Percentiles rank a stretch among this genome's conserved stretches.
phyloP scores from a whole-genome alignment of 257 asterid species.

The Rhazya stricta region DNA sequence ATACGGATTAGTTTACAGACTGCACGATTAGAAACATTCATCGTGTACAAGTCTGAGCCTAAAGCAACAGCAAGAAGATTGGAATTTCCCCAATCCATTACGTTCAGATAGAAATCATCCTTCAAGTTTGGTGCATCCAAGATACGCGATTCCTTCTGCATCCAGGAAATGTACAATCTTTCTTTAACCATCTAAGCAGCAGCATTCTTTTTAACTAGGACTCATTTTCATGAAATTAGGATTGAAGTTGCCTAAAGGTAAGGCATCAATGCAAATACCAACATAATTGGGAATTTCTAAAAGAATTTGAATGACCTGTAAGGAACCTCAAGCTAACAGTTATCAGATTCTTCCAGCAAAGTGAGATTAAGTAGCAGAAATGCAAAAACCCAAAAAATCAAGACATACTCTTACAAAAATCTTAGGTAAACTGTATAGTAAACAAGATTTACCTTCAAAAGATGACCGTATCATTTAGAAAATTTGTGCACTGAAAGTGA shows the following conservation, averaged over 20 bases:
- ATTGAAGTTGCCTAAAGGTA: background rate
- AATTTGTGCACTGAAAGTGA: background rate
- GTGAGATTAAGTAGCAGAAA: background rate
- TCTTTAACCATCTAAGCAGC: background rate
- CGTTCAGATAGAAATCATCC: constrained; percentile 55
- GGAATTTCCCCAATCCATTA: constrained; percentile 71
- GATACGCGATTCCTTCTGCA: constrained; percentile 41
- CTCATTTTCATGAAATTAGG: background rate
- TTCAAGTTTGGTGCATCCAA: constrained; percentile 55
- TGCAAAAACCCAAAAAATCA: background rate
- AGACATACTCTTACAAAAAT: background rate
- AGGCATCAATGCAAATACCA: no score
- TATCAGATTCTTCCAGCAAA: background rate
- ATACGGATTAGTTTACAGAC: constrained; percentile 25
- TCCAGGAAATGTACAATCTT: background rate
- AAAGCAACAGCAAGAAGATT: constrained; percentile 59
- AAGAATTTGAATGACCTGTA: no score
- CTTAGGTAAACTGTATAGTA: background rate
- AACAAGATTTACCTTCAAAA: background rate
- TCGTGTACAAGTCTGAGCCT: constrained; percentile 40
- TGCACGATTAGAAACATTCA: constrained; percentile 37
- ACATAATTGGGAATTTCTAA: no score
- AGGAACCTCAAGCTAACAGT: no score
- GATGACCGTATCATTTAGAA: background rate
- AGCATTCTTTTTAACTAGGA: background rate